Base-by-base conservation (phyloP, 2,329 filamentous ascomycete genomes). In the Pyrenophora tritici-repentis region DNA sequence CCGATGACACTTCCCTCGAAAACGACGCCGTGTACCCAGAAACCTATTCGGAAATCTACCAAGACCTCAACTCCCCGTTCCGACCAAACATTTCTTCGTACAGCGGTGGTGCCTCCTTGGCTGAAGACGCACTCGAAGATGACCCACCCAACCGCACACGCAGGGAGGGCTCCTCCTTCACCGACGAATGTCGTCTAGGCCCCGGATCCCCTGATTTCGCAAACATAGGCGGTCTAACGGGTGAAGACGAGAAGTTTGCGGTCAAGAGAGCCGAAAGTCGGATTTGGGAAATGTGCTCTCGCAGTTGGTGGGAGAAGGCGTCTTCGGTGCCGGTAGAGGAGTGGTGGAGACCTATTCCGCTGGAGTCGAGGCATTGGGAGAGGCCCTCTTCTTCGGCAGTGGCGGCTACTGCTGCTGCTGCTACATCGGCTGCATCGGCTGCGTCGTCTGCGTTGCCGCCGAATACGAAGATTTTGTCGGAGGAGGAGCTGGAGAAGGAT, bases 251-350 rank as follows among this genome's bases (percentile, higher is more conserved):
- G 71, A 79, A 84, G 10, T 94, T 94, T 68, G 89, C 89, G 0
- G 92, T 91, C 62, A 90, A 90, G 72, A 80, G 90, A 18, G 90
- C 89, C 2, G 80, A 84, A 36, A 90, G 86, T 58, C 78, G 90
- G n/a, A 75, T 94, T 3, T 94, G 89, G 89, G 89, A 94, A 74
- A 84, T 94, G 68, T 93, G 89, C 70, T 84, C 88, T 14, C 79
- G 78, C 32, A 77, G 81, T 54, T 93, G 89, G 89, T 90, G 90
- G 76, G 79, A 80, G 82, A 0, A 58, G 68, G 2, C 83, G 86
- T 55, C 81, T 83, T 6, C 17, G 8, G 24, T 37, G 5, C 13
- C 22, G 20, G 7, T 20, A n/a, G 39, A 42, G 36, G 73, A 20
- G 3, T 92, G 89, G 88, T 88, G 86, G 83, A 81, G 81, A 55